Evolutionary conservation across 129 eudicot genomes (phyloP), one percentile per base, ranked within the genome.

Genomic region (Ambrosia artemisiifolia): DNA sequence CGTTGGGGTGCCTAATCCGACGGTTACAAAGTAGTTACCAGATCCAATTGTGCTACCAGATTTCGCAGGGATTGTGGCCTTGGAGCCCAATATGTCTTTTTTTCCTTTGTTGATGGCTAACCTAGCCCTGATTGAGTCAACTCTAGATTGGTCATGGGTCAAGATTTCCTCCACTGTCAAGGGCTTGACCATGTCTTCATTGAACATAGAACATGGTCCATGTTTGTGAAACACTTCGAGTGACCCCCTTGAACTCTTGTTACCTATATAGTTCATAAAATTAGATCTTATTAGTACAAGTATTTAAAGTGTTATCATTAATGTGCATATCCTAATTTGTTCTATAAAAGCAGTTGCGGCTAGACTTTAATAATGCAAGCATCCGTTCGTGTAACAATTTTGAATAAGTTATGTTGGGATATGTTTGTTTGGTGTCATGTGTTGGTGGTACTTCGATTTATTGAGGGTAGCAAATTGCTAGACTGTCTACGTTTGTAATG

Each of bases 1-100:
- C 30, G 57, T 46, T 2, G 97, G 97, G 38, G 91, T 82, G 7
- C 96, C 97, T 5, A 92, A 79, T 20, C 94, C 96, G 6, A 88
- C 54, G 5, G 77, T 64, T n/a, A 88, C 96, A 11, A 92, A 14
- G 82, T 86, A 92, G 78, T 86, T 86, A 2, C 85, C 90, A 0
- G 88, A 43, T 69, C 86, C 87, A 9, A 86, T 47, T 13, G 91
- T 38, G 24, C 36, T 13, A 16, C 93, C 96, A 0, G 88, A 83
- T 68, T 77, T 84, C 4, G 82, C 88, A 0, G 91, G 87, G 70
- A 91, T 51, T 12, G 40, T 81, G 42, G 74, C 54, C n/a, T 82
- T 75, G 2, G 74, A 30, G 64, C 65, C 70, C 11, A 20, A 8
- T 19, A 59, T 12, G 63, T 53, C 75, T 42, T 63, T 33, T 20